Conservation (phyloP, 2,329 filamentous ascomycete genomes). For the Pestalotiopsis sp. region DNA sequence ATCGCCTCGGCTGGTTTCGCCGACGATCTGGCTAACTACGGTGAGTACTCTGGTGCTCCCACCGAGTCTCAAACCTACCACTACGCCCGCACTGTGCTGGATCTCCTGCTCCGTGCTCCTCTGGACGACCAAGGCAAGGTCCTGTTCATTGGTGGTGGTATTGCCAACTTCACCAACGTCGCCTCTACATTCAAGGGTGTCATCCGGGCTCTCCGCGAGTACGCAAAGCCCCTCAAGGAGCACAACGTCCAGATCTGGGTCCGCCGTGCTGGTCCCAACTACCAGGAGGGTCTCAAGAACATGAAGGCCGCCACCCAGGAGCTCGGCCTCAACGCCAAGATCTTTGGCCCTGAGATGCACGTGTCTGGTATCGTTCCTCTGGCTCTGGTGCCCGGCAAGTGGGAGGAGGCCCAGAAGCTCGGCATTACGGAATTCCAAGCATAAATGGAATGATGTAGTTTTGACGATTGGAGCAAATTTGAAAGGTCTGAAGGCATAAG, state of each 20-base stretch:
- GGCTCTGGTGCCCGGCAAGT: constrained; percentile 72
- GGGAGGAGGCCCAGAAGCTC: constrained; percentile 56
- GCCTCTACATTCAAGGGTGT: constrained; percentile 99
- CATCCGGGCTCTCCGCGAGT: constrained; percentile 92
- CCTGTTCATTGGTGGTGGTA: constrained; percentile 98
- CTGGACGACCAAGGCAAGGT: constrained; percentile 90
- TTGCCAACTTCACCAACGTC: constrained; percentile 99
- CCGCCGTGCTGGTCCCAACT: constrained; percentile 87
- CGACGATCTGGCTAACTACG: constrained; percentile 97
- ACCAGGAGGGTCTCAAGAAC: constrained; percentile 99
- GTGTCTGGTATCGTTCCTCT: constrained; percentile 96
- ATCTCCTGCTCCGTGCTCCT: constrained; percentile 95
- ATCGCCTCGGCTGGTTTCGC: constrained; percentile 96
- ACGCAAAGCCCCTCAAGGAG: constrained; percentile 81
- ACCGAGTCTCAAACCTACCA: constrained; percentile 99
- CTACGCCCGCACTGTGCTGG: constrained; percentile 95
- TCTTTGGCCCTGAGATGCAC: constrained; percentile 83
- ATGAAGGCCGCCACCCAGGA: constrained; percentile 97
- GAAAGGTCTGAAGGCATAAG: neutral
- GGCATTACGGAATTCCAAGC: constrained; percentile 60
- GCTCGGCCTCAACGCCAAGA: constrained; percentile 74
- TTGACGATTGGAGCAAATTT: constrained; percentile 6
- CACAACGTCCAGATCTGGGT: constrained; percentile 99
- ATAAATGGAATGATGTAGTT: constrained; percentile 36
- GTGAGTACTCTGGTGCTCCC: constrained; percentile 98